Conservation (phyloP, 495 filamentous ascomycete species). For the Penicillium desertorum region DNA sequence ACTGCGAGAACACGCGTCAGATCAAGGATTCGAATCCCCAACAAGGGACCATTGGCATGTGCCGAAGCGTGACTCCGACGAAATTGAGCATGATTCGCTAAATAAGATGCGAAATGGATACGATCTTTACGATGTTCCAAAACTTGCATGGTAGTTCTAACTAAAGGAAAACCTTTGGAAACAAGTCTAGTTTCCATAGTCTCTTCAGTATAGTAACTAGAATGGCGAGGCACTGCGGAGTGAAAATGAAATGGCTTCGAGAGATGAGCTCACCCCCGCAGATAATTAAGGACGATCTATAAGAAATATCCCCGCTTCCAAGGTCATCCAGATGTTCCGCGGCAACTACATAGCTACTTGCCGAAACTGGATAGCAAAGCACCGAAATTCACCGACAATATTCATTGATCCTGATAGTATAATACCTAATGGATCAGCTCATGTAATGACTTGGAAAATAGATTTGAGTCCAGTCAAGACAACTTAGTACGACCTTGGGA, state of each 20-base stretch:
- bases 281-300: too few species aligned
- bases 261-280: too few species aligned
- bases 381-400: too few species aligned
- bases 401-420: too few species aligned
- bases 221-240: too few species aligned
- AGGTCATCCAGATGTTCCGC: too few species aligned
- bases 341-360: too few species aligned
- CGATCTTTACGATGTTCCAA: background rate
- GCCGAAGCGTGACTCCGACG: background rate
- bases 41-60: conserved; percentile 48
- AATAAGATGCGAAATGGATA: background rate
- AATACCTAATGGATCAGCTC: too few species aligned
- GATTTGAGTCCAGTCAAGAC: background rate
- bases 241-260: too few species aligned
- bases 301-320: too few species aligned
- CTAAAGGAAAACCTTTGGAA: background rate
- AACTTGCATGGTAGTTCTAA: background rate
- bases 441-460: background rate
- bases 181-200: background rate
- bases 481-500: conserved; percentile 49
- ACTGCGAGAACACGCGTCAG: conserved; percentile 89
- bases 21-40: conserved; percentile 77
- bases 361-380: too few species aligned
- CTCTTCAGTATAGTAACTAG: too few species aligned
- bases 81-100: background rate